Evolutionary conservation across 2,329 filamentous ascomycete species (phyloP).

Genomic region (Blastomyces percursus): DNA sequence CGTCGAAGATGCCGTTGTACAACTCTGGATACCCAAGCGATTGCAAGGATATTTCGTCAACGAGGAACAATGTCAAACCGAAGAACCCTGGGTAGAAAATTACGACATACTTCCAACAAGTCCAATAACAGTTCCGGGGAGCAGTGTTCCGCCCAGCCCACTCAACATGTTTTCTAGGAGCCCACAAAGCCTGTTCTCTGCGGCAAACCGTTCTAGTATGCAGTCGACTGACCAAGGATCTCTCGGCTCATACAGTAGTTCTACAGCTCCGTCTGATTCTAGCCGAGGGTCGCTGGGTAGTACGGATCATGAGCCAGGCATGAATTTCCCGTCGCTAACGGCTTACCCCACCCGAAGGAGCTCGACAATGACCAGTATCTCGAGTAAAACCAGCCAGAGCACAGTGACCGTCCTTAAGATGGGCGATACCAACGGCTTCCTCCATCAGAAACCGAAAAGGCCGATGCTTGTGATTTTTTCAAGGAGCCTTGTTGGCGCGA

Average conservation of each 20-base stretch:
- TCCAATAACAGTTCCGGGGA: background rate
- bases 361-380: background rate
- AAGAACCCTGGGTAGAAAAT: background rate
- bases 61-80: background rate
- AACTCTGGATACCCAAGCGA: slow-evolving; percentile 6
- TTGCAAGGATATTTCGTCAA: background rate
- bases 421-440: background rate
- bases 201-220: background rate
- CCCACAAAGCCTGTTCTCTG: background rate
- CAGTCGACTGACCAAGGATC: background rate
- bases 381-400: background rate
- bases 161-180: background rate
- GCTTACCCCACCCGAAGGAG: background rate
- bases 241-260: background rate
- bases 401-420: slow-evolving; percentile 4
- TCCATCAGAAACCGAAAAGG: slow-evolving; percentile 1
- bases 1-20: slow-evolving; percentile 4
- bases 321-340: background rate
- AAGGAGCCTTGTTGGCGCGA: background rate
- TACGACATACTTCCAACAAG: background rate
- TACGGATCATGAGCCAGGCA: background rate
- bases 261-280: background rate
- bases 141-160: background rate
- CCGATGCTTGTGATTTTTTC: slow-evolving; percentile 4
- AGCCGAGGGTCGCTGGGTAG: slow-evolving; percentile 1